Base-by-base conservation (phyloP, 2,329 filamentous ascomycete genomes). In the Xylaria sp. region DNA sequence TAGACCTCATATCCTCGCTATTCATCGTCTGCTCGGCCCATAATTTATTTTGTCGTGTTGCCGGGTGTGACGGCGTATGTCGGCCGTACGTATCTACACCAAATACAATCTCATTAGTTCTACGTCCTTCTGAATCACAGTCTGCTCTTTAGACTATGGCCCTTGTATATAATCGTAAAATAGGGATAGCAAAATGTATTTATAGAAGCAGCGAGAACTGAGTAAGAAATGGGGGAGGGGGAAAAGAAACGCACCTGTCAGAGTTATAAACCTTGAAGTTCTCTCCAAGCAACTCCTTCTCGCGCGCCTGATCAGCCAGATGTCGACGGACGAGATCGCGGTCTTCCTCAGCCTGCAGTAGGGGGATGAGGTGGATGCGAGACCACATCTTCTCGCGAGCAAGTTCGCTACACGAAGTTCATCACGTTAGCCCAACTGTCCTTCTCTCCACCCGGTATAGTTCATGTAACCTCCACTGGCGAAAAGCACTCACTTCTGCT, bases 321-420 rank as follows among this genome's bases (percentile, higher is more conserved):
- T 95, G 88, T 78, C 95, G 87, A 74, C 96, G 89, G 72, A 97
- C 94, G 80, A 95, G 91, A 83, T 99, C 96, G 70, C 96, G 91
- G 84, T 99, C 96, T 82, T 97, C 94, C 80, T 99, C 96, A 65
- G 96, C 96, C 81, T 98, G 95, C 72, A 99, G 89, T 72, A 97
- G 84, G 67, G 96, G 96, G 78, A 95, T 96, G 72, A 99, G 87
- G 83, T 98, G 90, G 83, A 99, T 97, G 79, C 96, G 92, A 70
- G 93, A 89, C 96, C 96, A 99, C 89, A 97, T 96, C 87, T 98
- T 99, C 80, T 99, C 96, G 76, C 96, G 93, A 72, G 90, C 93
- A 74, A 97, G 90, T 83, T 99, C 96, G 79, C 94, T 97, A 77
- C 10, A 36, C 20, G 9, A 11, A 42, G 33, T 13, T 10, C 20